phyloP scores from a whole-genome alignment of 345 rosid species.

The Syzygium jambos region DNA sequence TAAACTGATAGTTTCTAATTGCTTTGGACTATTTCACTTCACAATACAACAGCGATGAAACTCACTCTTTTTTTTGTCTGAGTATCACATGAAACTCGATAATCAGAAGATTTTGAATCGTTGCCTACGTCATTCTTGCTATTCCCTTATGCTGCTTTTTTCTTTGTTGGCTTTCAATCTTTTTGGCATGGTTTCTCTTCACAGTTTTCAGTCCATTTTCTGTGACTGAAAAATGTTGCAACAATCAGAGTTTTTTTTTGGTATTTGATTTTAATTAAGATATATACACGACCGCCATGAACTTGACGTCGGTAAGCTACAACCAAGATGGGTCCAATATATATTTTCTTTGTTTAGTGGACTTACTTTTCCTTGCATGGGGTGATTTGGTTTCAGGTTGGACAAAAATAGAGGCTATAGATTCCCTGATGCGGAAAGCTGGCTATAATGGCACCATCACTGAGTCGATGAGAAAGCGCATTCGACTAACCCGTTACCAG shows the following conservation, averaged over 20 bases:
- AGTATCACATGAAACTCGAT: background rate
- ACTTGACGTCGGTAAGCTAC: background rate
- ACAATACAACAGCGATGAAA: background rate
- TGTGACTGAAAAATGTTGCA: background rate
- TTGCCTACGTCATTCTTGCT: background rate
- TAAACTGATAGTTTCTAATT: background rate
- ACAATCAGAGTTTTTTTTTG: background rate
- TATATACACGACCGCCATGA: background rate
- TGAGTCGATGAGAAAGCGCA: conserved; percentile 53
- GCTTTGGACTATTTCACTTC: background rate
- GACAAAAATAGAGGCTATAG: conserved; percentile 76
- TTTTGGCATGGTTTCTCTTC: background rate
- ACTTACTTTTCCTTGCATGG: background rate
- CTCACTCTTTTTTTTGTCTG: background rate
- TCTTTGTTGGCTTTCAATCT: background rate
- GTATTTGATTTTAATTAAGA: background rate
- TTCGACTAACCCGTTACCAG: conserved; percentile 83
- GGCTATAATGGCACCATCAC: conserved; percentile 62
- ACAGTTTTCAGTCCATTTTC: background rate
- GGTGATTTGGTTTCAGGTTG: conserved; percentile 42
- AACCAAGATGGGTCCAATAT: background rate
- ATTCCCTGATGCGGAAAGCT: conserved; percentile 88
- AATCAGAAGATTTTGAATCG: background rate
- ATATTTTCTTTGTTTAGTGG: background rate
- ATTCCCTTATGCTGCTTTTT: background rate